Base-by-base conservation (phyloP, 2,329 filamentous ascomycete species). In the Penicillium concentricum region DNA sequence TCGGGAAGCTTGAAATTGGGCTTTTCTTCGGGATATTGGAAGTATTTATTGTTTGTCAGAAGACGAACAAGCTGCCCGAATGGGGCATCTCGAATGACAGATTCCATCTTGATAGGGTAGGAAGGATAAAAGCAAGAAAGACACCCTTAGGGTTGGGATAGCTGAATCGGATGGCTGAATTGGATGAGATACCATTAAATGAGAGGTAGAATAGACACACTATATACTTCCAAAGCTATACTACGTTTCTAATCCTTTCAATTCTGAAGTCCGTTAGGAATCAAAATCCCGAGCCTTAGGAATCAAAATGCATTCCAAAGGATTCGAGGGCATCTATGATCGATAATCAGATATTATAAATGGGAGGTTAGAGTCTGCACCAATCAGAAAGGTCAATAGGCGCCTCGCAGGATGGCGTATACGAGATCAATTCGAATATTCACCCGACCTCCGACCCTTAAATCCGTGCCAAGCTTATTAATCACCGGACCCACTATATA, bases 31-130 rank as follows among this genome's bases (percentile, higher is more conserved):
- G 74, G 72, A 57, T 80, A 82, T 55, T 74, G 64, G 30, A 81
- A 71, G 35, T 76, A 66, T 52, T 74, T 74, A 44, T 77, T 77
- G 1, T 70, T 61, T 4, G 78, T 77, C 16, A 78, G 52, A 35
- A 72, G 74, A 18, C 79, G 74, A n/a, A 81, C 58, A 16, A 78
- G 22, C 63, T 80, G 78, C 52, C 79, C 79, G 46, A 81, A 73
- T 12, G 77, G 72, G 28, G 79, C 75, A 54, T 81, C 79, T 39
- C 78, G 72, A 50, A 66, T 51, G 24, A 79, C 54, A 43, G 63
- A 54, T 16, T 60, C 56, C 62, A 67, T 67, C 39, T 7, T 35
- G 13, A 35, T 35, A 4, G 6, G 13, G 16, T 35, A 4, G 6
- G 32, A 6, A 16, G 5, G 12, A 16, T 35, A 16, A 7, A 16